Conservation (phyloP, 176 grass and related monocot genomes). For the Thinopyrum elongatum region DNA sequence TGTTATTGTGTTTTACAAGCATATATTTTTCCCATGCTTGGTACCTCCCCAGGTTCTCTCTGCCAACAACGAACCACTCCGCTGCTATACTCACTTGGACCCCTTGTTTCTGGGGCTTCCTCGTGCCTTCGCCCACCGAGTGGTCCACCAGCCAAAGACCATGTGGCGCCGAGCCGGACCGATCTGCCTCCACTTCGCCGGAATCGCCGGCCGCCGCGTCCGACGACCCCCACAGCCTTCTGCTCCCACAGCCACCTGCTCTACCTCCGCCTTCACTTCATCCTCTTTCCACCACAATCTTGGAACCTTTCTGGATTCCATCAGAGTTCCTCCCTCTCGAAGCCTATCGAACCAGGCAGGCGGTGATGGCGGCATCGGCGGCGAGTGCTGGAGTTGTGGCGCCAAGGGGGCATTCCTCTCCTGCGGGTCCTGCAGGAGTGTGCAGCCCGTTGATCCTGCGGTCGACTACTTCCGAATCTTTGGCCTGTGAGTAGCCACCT, state of each 20-base stretch:
- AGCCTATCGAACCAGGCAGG: conserved; percentile 19
- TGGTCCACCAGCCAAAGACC: neutral
- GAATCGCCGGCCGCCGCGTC: too few species aligned
- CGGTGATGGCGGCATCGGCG: neutral
- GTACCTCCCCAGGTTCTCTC: too few species aligned
- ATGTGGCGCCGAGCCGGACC: conserved; percentile 38
- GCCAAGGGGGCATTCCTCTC: conserved; percentile 62
- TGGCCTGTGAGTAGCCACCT: conserved; percentile 65
- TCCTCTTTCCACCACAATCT: neutral
- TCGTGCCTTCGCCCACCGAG: neutral
- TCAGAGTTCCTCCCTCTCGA: conserved; percentile 17
- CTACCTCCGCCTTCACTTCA: neutral
- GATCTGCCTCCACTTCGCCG: conserved; percentile 21
- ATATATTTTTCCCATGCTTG: too few species aligned
- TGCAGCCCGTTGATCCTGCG: conserved; percentile 67
- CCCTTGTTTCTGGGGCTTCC: neutral
- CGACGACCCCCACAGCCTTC: neutral
- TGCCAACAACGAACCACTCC: too few species aligned
- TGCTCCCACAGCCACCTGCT: conserved; percentile 2
- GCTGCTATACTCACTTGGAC: too few species aligned
- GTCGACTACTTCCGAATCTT: conserved; percentile 88
- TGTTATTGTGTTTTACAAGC: too few species aligned
- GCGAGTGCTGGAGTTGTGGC: conserved; percentile 78
- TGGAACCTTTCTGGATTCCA: neutral
- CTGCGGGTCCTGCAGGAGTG: conserved; percentile 71